Conservation (phyloP, 768 basidiomycete species). For the Boletus vermiculosoides region DNA sequence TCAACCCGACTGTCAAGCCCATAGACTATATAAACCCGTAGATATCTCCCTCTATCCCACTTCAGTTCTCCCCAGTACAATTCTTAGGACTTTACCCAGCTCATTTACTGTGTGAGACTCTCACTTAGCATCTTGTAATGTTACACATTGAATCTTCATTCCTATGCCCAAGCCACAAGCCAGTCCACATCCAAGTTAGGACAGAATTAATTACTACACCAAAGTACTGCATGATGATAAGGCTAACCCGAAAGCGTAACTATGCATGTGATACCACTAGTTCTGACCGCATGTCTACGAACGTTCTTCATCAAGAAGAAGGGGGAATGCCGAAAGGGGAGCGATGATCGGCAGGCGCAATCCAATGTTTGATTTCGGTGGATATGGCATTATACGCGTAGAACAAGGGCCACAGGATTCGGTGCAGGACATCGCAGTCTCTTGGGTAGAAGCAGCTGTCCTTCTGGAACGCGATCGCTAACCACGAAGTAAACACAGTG, state of each 20-base stretch:
- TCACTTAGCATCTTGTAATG: too few species aligned
- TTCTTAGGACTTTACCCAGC: too few species aligned
- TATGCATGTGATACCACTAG: neutral
- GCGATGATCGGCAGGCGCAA: neutral
- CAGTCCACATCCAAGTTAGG: too few species aligned
- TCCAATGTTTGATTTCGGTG: neutral
- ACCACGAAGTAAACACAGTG: constrained; percentile 51
- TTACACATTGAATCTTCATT: too few species aligned
- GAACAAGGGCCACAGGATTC: constrained; percentile 25
- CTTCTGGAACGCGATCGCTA: constrained; percentile 51
- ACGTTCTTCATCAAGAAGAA: neutral
- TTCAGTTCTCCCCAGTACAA: too few species aligned
- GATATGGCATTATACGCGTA: constrained; percentile 6
- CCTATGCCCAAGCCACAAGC: too few species aligned
- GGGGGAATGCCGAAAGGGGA: neutral
- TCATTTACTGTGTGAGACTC: too few species aligned
- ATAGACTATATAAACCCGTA: too few species aligned
- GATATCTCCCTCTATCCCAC: too few species aligned
- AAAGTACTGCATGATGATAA: neutral
- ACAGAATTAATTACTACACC: too few species aligned
- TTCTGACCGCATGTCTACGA: neutral
- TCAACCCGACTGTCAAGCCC: too few species aligned
- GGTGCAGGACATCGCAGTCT: constrained; percentile 7
- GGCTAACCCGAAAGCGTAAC: neutral
- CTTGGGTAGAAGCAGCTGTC: constrained; percentile 11